Conservation (phyloP, 2,329 filamentous ascomycete genomes). For the Ramularia endophylla region DNA sequence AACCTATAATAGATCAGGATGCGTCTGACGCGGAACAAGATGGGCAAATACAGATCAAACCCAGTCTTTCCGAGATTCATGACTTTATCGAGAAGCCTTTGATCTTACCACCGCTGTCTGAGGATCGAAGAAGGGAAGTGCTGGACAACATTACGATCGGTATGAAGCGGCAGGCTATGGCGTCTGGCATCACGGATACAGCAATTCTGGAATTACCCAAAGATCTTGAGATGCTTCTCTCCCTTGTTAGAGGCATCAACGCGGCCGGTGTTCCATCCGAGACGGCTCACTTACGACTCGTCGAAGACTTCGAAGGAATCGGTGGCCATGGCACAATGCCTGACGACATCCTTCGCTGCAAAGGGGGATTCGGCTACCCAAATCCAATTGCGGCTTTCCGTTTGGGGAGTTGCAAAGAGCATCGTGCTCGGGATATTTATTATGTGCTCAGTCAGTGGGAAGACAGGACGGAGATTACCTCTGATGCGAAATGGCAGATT, state of each 20-base stretch:
- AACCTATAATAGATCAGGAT: too few species aligned
- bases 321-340: not conserved
- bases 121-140: not conserved
- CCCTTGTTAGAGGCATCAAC: not conserved
- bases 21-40: not conserved
- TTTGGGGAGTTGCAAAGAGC: not conserved
- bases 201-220: not conserved
- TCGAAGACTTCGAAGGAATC: not conserved
- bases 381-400: constrained; percentile 1
- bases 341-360: not conserved
- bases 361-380: not conserved
- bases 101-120: not conserved
- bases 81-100: not conserved
- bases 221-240: not conserved
- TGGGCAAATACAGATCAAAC: constrained; percentile 1
- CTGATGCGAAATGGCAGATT: constrained; percentile 1
- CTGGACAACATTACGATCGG: not conserved
- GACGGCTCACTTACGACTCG: not conserved
- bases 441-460: not conserved
- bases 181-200: not conserved
- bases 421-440: constrained; percentile 1
- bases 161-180: not conserved
- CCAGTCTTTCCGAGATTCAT: not conserved
- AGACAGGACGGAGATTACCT: not conserved
- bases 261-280: not conserved